These are phyloP conservation scores for Sinapis alba DNA, from an alignment of 441 rosid genomes.

Conservation along the genomic window DNA sequence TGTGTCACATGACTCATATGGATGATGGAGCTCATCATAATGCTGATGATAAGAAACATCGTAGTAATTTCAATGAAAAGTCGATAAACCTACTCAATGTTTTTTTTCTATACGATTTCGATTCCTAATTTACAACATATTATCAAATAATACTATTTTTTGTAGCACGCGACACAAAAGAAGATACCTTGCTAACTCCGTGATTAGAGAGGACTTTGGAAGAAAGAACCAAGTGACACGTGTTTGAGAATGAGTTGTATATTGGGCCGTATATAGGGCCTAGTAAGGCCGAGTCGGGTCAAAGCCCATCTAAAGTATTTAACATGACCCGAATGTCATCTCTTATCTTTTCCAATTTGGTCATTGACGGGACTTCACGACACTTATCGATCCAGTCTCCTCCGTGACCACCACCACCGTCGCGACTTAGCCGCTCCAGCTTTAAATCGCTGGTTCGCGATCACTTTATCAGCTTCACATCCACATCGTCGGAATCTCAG, in stretches of 20 bases:
- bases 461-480: background rate
- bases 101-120: background rate
- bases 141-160: background rate
- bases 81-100: background rate
- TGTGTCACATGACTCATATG: conserved; percentile 1
- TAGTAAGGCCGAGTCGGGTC: background rate
- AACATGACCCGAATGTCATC: conserved; percentile 16
- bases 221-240: background rate
- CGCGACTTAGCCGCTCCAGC: conserved; percentile 15
- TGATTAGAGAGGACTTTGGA: background rate
- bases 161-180: background rate
- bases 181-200: no score
- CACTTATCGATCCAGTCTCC: conserved; percentile 2
- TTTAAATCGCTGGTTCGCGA: background rate
- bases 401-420: conserved; percentile 25
- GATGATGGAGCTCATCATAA: conserved; percentile 5
- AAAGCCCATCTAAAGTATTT: background rate
- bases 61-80: background rate
- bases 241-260: background rate
- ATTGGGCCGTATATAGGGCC: conserved; percentile 34
- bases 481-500: background rate
- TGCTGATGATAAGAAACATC: background rate
- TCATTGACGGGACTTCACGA: conserved; percentile 16
- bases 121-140: background rate
- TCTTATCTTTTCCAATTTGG: conserved; percentile 20